These are phyloP conservation scores for Penicillium fimorum DNA, from an alignment of 495 filamentous ascomycete species.

Conservation along the genomic window DNA sequence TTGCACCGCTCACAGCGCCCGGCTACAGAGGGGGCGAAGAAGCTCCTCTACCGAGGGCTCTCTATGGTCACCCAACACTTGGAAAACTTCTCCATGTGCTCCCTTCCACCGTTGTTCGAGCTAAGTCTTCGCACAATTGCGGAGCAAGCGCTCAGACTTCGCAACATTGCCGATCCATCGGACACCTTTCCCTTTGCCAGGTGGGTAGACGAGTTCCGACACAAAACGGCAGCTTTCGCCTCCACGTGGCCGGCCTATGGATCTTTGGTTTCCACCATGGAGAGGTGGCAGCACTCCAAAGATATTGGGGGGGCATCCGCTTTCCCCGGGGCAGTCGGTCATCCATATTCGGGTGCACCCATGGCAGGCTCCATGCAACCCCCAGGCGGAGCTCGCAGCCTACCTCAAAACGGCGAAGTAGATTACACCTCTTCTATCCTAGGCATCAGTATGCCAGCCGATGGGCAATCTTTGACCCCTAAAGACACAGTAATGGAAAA, in stretches of 20 bases:
- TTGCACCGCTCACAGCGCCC: slow-evolving; percentile 38
- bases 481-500: slow-evolving; percentile 40
- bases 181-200: slow-evolving; percentile 39
- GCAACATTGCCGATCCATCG: slow-evolving; percentile 31
- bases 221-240: slow-evolving; percentile 29
- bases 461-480: slow-evolving; percentile 38
- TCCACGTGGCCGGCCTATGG: slow-evolving; percentile 42
- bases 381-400: not conserved
- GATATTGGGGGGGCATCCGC: slow-evolving; percentile 15
- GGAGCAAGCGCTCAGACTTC: slow-evolving; percentile 37
- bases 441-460: slow-evolving; percentile 39
- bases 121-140: slow-evolving; percentile 40
- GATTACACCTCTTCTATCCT: slow-evolving; percentile 37
- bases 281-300: slow-evolving; percentile 33
- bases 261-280: slow-evolving; percentile 33
- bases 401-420: slow-evolving; percentile 9
- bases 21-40: slow-evolving; percentile 44
- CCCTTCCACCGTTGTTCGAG: slow-evolving; percentile 49
- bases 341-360: slow-evolving; percentile 5
- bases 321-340: slow-evolving; percentile 12
- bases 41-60: slow-evolving; percentile 43
- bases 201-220: slow-evolving; percentile 41
- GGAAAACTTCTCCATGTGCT: slow-evolving; percentile 47
- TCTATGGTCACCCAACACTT: slow-evolving; percentile 48
- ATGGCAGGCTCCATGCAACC: slow-evolving; percentile 9